Conservation (phyloP, 2,329 filamentous ascomycete genomes). For the Ceratocystis smalleyi region DNA sequence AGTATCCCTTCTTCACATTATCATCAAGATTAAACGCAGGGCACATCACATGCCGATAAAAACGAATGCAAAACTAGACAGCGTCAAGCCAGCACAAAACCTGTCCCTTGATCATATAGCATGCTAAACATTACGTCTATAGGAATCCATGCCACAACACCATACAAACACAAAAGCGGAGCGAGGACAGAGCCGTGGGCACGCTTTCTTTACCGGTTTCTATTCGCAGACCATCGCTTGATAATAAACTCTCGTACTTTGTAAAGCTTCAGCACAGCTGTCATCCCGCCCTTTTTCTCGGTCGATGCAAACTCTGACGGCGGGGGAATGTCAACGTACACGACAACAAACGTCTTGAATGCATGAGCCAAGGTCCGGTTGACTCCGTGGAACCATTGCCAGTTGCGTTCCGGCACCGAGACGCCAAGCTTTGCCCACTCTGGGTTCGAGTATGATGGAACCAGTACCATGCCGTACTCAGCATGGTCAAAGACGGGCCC, state of each 20-base stretch:
- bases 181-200: not conserved
- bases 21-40: no score
- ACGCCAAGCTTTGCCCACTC: conserved; percentile 52
- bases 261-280: conserved; percentile 50
- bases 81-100: no score
- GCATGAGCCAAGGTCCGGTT: conserved; percentile 84
- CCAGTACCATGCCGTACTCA: conserved; percentile 72
- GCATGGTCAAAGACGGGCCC: conserved; percentile 91
- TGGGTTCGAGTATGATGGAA: conserved; percentile 64
- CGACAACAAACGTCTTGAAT: conserved; percentile 73
- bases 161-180: not conserved
- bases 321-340: conserved; percentile 80
- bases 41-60: no score
- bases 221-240: conserved; percentile 70
- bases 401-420: conserved; percentile 36
- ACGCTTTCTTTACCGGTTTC: conserved; percentile 35
- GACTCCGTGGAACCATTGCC: conserved; percentile 77
- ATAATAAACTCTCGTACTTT: conserved; percentile 66
- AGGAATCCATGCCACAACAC: not conserved
- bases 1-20: no score
- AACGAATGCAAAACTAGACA: no score
- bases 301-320: conserved; percentile 36
- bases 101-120: no score
- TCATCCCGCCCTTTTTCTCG: conserved; percentile 37
- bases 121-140: not conserved